Percentiles rank a stretch among this genome's conserved stretches.
Evolutionary conservation across 257 asterid species (phyloP).

Genomic region (Jasminum sambac): DNA sequence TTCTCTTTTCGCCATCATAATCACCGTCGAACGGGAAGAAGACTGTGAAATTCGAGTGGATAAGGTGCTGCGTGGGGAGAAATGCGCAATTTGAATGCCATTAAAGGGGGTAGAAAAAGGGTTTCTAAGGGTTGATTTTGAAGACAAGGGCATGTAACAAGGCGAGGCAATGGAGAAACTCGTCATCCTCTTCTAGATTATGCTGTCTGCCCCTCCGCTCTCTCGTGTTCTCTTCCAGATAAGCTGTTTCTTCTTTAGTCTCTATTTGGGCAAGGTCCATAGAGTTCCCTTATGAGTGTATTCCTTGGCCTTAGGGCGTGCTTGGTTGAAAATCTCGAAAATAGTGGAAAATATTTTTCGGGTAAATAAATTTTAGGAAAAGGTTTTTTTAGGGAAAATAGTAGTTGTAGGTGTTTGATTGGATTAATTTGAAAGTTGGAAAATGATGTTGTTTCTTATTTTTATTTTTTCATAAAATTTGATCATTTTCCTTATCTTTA

Average conservation of each 20-base stretch:
- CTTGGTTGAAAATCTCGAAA: too few species aligned
- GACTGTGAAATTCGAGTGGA: constrained; percentile 27
- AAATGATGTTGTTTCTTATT: too few species aligned
- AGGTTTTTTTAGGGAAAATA: too few species aligned
- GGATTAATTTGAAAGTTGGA: too few species aligned
- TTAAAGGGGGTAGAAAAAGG: constrained; percentile 50
- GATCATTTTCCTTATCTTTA: too few species aligned
- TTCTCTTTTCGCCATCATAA: constrained; percentile 78
- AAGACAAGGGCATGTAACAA: constrained; percentile 40
- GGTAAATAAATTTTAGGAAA: too few species aligned
- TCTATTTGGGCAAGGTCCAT: neutral
- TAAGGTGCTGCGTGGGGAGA: constrained; percentile 36
- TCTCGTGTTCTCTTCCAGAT: neutral
- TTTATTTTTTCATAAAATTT: too few species aligned
- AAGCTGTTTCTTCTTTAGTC: neutral
- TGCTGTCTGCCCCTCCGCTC: neutral
- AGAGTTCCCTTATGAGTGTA: too few species aligned
- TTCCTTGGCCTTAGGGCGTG: too few species aligned
- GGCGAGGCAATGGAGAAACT: constrained; percentile 65
- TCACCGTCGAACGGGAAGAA: constrained; percentile 44
- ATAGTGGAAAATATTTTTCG: too few species aligned
- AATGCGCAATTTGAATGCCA: constrained; percentile 60
- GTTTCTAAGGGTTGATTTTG: constrained; percentile 36
- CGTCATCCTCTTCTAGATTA: constrained; percentile 41
- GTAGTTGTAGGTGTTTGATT: too few species aligned